A percentile compares a stretch with the other conserved stretches of the same genome.
These are phyloP conservation scores for Arthroderma sp. DNA, from an alignment of 2,329 filamentous ascomycete species.

Conservation along the genomic window DNA sequence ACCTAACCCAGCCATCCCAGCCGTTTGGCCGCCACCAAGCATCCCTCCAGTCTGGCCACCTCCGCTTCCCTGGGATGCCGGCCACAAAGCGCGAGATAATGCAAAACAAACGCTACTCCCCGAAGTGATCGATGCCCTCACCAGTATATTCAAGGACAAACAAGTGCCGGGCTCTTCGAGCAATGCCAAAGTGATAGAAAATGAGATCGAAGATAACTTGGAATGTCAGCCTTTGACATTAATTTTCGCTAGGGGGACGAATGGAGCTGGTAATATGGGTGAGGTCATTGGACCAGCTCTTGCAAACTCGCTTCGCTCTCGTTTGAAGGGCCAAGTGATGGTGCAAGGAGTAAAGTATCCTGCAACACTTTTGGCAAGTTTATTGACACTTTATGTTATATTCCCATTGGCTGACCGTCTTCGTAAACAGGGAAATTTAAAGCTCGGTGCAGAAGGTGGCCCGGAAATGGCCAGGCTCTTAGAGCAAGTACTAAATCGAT, in stretches of 20 bases:
- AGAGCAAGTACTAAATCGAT: slow-evolving; percentile 18
- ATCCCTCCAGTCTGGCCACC: too few relatives aligned
- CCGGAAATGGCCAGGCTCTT: slow-evolving; percentile 20
- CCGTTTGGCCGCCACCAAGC: too few relatives aligned
- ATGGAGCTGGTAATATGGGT: slow-evolving; percentile 32
- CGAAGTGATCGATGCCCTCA: too few relatives aligned
- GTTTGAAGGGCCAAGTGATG: slow-evolving; percentile 17
- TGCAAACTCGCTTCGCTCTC: slow-evolving; percentile 13
- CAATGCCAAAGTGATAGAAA: slow-evolving; percentile 17
- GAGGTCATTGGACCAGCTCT: slow-evolving; percentile 27
- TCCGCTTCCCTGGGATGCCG: too few relatives aligned
- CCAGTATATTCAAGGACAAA: background rate
- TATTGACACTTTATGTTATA: slow-evolving; percentile 18
- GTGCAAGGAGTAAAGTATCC: slow-evolving; percentile 23
- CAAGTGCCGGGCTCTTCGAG: background rate
- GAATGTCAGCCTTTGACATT: slow-evolving; percentile 31
- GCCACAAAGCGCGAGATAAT: too few relatives aligned
- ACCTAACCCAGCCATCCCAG: too few relatives aligned
- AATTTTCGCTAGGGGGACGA: slow-evolving; percentile 32
- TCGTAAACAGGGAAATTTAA: slow-evolving; percentile 15
- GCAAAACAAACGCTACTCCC: too few relatives aligned
- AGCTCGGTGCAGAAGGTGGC: slow-evolving; percentile 18
- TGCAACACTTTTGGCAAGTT: slow-evolving; percentile 10
- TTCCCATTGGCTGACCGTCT: slow-evolving; percentile 10
- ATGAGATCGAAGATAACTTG: slow-evolving; percentile 26